These are phyloP conservation scores for Aspergillus egyptiacus DNA, from an alignment of 495 filamentous ascomycete genomes.

Conservation along the genomic window DNA sequence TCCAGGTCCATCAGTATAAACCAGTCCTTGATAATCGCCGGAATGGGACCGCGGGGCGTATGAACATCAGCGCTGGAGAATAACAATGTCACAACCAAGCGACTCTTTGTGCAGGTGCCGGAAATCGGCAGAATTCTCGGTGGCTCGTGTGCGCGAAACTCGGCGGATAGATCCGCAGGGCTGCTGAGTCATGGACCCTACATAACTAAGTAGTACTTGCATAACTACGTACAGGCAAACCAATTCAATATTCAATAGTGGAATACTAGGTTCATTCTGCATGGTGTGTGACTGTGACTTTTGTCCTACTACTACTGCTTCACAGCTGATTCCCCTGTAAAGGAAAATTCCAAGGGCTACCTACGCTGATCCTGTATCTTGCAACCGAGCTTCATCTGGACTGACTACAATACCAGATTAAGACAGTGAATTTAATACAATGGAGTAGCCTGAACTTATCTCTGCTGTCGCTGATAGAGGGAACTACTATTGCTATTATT, in stretches of 20 bases:
- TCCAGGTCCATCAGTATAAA: conserved; percentile 40
- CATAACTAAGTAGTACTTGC: background rate
- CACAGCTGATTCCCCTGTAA: too few relatives aligned
- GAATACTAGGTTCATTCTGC: too few relatives aligned
- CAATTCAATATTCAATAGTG: background rate
- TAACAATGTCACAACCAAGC: conserved; percentile 18
- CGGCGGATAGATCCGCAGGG: conserved; percentile 22
- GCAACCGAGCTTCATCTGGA: too few relatives aligned
- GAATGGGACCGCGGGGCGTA: conserved; percentile 30
- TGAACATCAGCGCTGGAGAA: conserved; percentile 22
- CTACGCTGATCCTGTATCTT: too few relatives aligned
- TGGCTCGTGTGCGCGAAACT: conserved; percentile 20
- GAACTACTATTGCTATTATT: too few relatives aligned
- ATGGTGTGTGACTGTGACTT: too few relatives aligned
- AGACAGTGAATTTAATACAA: too few relatives aligned
- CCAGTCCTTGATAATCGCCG: conserved; percentile 25
- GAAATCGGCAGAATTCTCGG: conserved; percentile 41
- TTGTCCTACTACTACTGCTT: too few relatives aligned
- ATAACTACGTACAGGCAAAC: background rate
- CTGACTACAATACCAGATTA: too few relatives aligned
- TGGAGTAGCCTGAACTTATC: too few relatives aligned
- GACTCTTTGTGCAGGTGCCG: conserved; percentile 27
- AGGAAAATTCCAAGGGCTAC: too few relatives aligned
- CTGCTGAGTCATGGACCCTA: conserved; percentile 20
- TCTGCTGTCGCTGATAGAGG: too few relatives aligned